These are phyloP conservation scores for Sutorius eximius DNA, from an alignment of 1,284 basidiomycete species.

Conservation along the genomic window DNA sequence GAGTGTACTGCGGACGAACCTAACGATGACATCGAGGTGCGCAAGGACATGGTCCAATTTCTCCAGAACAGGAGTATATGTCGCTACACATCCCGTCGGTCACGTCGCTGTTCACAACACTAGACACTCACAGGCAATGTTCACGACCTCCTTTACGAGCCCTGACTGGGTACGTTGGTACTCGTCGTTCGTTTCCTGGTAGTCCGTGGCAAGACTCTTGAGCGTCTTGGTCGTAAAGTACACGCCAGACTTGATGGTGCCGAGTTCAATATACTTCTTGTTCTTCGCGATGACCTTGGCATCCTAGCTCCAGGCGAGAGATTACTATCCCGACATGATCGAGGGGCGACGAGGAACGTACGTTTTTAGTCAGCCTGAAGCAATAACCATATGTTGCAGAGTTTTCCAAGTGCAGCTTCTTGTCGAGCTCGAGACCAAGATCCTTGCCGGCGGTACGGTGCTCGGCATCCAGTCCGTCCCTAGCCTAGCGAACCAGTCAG, in stretches of 20 bases:
- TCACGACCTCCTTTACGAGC: slow-evolving; percentile 92
- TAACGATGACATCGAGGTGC: slow-evolving; percentile 88
- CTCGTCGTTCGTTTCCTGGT: slow-evolving; percentile 64
- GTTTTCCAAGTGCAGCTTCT: slow-evolving; percentile 96
- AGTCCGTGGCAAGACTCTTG: slow-evolving; percentile 74
- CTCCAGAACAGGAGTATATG: slow-evolving; percentile 91
- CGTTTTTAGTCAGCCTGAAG: slow-evolving; percentile 89
- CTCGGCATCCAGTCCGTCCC: slow-evolving; percentile 85
- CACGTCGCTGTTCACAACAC: not conserved
- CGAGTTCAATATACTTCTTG: slow-evolving; percentile 81
- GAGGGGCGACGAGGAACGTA: slow-evolving; percentile 40
- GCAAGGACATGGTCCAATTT: slow-evolving; percentile 87
- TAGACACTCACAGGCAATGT: slow-evolving; percentile 76
- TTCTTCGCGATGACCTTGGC: slow-evolving; percentile 71
- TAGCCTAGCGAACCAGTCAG: slow-evolving; percentile 40
- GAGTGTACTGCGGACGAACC: slow-evolving; percentile 44
- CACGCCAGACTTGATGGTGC: slow-evolving; percentile 84
- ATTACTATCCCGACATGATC: not conserved
- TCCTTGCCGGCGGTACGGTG: slow-evolving; percentile 75
- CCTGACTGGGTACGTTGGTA: slow-evolving; percentile 80
- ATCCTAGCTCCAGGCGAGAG: slow-evolving; percentile 53
- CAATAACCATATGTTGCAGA: slow-evolving; percentile 90
- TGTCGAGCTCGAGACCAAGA: slow-evolving; percentile 85
- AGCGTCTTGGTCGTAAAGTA: slow-evolving; percentile 89
- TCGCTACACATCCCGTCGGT: slow-evolving; percentile 50